Base-by-base conservation (phyloP, 371 early-diverging fungal species). In the Mortierella sp. region DNA sequence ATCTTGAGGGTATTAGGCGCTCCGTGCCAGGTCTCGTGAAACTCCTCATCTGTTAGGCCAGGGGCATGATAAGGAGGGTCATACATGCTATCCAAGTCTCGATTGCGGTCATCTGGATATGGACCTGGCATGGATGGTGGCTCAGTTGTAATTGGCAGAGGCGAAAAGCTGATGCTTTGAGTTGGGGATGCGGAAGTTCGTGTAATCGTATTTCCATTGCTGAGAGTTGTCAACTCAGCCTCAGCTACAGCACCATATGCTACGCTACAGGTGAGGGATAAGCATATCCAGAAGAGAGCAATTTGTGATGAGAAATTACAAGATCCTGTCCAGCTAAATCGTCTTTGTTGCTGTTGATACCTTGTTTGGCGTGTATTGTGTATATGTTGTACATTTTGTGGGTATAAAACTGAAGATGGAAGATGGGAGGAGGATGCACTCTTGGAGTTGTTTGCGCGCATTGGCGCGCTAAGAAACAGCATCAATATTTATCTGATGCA, bases 21-120 rank as follows among this genome's bases (percentile, higher is more conserved):
- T 1, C 79, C 79, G 23, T n/a, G 35, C 66, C 68, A 70, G 2
- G 73, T 73, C 10, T 73, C 66, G 3, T 66, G 47, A 35, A 73
- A 70, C 47, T 78, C 79, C 19, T 78, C 40, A 6, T 78, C 70
- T 1, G 73, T 72, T 17, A 78, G 34, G 4, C 65, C 68, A 37
- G 73, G 73, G 0, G 66, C 54, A 10, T 40, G 68, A 13, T 65
- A 56, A 22, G 73, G 73, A 13, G 64, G 64, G 31, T 73, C 73
- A 54, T 66, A 73, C 1, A 19, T 1, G 22, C 32, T 31, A 12
- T 51, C 63, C 28, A 12, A 12, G 7, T 60, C 42, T 6, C 9
- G 26, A 2, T 32, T 22, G 26, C 0, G 2, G 22, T 22, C 8
- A 22, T 10, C 53, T 9, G 29, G 56, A 12, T 17, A 9, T 15